These are phyloP conservation scores for Paradendryphiella salina DNA, from an alignment of 2,329 filamentous ascomycete genomes.

Conservation along the genomic window DNA sequence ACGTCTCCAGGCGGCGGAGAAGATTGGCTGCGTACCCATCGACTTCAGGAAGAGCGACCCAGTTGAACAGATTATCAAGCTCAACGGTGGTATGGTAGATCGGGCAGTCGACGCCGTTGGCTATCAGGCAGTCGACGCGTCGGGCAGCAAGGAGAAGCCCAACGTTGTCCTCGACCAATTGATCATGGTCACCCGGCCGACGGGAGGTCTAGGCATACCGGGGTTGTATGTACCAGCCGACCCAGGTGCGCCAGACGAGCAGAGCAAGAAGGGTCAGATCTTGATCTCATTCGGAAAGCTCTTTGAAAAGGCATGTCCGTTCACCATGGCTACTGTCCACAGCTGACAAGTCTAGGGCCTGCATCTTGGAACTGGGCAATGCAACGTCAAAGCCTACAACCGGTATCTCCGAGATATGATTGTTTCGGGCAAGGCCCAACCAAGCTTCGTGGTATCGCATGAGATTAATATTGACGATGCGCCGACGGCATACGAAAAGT, in stretches of 20 bases:
- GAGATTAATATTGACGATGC: constrained; percentile 66
- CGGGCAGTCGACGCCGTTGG: constrained; percentile 67
- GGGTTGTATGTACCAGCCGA: constrained; percentile 60
- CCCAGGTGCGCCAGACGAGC: constrained; percentile 64
- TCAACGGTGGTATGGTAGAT: constrained; percentile 65
- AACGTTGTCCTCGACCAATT: constrained; percentile 67
- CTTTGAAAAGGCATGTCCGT: constrained; percentile 62
- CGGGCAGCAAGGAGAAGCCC: constrained; percentile 62
- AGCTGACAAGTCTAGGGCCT: constrained; percentile 53
- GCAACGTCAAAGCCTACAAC: constrained; percentile 71
- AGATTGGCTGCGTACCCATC: constrained; percentile 64
- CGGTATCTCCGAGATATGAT: constrained; percentile 68
- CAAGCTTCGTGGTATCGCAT: constrained; percentile 68
- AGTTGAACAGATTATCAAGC: constrained; percentile 62
- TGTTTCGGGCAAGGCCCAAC: constrained; percentile 65
- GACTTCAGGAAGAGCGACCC: constrained; percentile 64
- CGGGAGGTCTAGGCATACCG: constrained; percentile 64
- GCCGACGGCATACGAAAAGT: constrained; percentile 65
- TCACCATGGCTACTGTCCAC: neutral
- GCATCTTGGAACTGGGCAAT: constrained; percentile 64
- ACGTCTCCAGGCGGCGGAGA: constrained; percentile 61
- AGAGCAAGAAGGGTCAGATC: constrained; percentile 65
- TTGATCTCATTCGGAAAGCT: constrained; percentile 68
- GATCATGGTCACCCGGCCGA: constrained; percentile 64
- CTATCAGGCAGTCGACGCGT: constrained; percentile 62